phyloP scores from a whole-genome alignment of 345 rosid species.

The Bretschneidera sinensis region DNA sequence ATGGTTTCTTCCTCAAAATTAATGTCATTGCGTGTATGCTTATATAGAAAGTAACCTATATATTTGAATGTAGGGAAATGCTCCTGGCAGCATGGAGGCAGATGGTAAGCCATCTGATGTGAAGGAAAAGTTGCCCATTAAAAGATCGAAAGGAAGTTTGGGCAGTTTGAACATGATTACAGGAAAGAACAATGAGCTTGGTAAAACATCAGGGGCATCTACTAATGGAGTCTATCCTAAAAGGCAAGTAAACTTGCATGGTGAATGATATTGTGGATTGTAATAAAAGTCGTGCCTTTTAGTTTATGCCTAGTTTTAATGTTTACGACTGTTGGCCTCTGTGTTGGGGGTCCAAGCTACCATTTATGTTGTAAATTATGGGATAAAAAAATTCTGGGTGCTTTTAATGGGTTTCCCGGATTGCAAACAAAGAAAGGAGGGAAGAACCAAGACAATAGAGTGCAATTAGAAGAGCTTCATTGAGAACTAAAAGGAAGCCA shows the following conservation, averaged over 20 bases:
- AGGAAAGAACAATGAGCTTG: constrained; percentile 69
- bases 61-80: constrained; percentile 53
- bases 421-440: constrained; percentile 5
- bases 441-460: neutral
- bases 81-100: constrained; percentile 62
- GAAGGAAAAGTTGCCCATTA: constrained; percentile 94
- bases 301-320: neutral
- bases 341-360: neutral
- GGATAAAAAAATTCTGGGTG: neutral
- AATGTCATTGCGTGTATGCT: neutral
- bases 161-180: constrained; percentile 93
- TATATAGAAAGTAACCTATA: neutral
- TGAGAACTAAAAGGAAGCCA: constrained; percentile 1
- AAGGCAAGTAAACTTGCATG: constrained; percentile 45
- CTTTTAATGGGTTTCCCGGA: neutral
- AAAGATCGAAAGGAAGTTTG: constrained; percentile 97
- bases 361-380: no score
- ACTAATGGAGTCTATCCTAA: constrained; percentile 84
- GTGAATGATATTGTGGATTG: neutral
- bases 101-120: constrained; percentile 76
- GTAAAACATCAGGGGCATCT: constrained; percentile 64
- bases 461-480: constrained; percentile 2
- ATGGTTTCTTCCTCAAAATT: constrained; percentile 13
- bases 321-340: constrained; percentile 5
- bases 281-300: neutral